These are phyloP conservation scores for Spathaspora arborariae DNA, from an alignment of 805 yeast species.

Conservation along the genomic window DNA sequence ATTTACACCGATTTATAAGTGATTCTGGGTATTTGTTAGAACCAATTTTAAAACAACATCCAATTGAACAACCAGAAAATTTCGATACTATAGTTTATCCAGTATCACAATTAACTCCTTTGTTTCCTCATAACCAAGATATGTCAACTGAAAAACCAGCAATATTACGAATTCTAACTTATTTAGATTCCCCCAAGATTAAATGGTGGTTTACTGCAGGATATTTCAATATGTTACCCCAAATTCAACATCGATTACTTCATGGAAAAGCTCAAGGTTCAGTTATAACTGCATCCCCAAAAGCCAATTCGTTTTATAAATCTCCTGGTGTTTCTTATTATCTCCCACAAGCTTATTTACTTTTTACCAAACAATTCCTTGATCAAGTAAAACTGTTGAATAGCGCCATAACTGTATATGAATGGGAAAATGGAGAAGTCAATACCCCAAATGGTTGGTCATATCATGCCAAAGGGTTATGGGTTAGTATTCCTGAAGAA, in stretches of 20 bases:
- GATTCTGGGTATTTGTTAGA: slow-evolving; percentile 55
- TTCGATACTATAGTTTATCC: slow-evolving; percentile 77
- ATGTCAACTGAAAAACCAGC: slow-evolving; percentile 79
- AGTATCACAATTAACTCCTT: slow-evolving; percentile 85
- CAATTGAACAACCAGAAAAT: slow-evolving; percentile 29
- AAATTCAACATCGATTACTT: slow-evolving; percentile 56
- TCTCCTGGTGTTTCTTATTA: slow-evolving; percentile 77
- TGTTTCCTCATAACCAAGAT: slow-evolving; percentile 54
- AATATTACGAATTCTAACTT: slow-evolving; percentile 56
- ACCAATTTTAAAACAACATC: slow-evolving; percentile 53
- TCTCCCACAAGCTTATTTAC: slow-evolving; percentile 82
- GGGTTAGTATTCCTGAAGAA: slow-evolving; percentile 66
- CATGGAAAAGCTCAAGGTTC: slow-evolving; percentile 57
- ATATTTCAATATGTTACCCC: slow-evolving; percentile 86
- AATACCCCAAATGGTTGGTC: slow-evolving; percentile 90
- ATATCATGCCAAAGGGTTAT: slow-evolving; percentile 94
- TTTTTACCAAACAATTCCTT: slow-evolving; percentile 68
- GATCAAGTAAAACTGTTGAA: slow-evolving; percentile 41
- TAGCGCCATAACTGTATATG: slow-evolving; percentile 53
- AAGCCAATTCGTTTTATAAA: slow-evolving; percentile 89
- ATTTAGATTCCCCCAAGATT: slow-evolving; percentile 49
- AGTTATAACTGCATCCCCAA: slow-evolving; percentile 88
- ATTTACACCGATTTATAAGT: slow-evolving; percentile 46
- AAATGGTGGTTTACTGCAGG: slow-evolving; percentile 94
- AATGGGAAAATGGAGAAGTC: slow-evolving; percentile 86